phyloP scores from a whole-genome alignment of 306 rosid genomes.

The Acacia crassicarpa region DNA sequence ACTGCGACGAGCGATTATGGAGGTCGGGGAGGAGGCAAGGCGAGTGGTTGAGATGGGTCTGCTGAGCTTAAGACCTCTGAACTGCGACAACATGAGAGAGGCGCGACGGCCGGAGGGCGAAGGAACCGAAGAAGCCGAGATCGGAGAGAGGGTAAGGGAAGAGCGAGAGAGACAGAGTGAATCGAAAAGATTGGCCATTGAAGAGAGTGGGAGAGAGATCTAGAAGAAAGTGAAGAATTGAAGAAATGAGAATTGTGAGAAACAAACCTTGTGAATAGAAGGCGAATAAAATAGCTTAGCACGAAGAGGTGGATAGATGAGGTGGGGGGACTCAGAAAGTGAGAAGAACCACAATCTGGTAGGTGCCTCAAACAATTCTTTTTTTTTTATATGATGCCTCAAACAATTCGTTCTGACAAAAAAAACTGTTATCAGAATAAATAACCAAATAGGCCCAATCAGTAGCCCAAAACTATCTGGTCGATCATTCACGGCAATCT shows the following conservation, averaged over 20 bases:
- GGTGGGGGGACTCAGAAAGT: background rate
- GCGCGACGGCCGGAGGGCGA: slow-evolving; percentile 34
- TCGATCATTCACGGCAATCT: too few species aligned
- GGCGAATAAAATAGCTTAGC: background rate
- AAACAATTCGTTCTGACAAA: too few species aligned
- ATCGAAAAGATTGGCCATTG: slow-evolving; percentile 67
- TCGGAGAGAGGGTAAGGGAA: slow-evolving; percentile 31
- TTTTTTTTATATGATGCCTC: too few species aligned
- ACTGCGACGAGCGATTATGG: slow-evolving; percentile 31
- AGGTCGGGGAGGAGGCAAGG: slow-evolving; percentile 23
- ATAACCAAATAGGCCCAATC: too few species aligned
- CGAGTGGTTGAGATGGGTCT: slow-evolving; percentile 32
- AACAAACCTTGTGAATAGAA: background rate
- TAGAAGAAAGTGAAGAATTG: background rate
- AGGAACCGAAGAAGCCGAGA: slow-evolving; percentile 33
- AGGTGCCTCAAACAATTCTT: background rate
- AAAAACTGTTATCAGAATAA: too few species aligned
- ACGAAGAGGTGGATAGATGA: background rate
- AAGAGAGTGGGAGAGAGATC: slow-evolving; percentile 22
- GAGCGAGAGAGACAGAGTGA: slow-evolving; percentile 54
- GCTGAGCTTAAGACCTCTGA: slow-evolving; percentile 52
- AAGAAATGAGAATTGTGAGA: background rate
- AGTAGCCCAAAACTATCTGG: too few species aligned
- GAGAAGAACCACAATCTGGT: background rate
- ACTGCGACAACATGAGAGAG: slow-evolving; percentile 33